Evolutionary conservation across 139 green algal genomes (phyloP).

Genomic region (Volvox africanus): DNA sequence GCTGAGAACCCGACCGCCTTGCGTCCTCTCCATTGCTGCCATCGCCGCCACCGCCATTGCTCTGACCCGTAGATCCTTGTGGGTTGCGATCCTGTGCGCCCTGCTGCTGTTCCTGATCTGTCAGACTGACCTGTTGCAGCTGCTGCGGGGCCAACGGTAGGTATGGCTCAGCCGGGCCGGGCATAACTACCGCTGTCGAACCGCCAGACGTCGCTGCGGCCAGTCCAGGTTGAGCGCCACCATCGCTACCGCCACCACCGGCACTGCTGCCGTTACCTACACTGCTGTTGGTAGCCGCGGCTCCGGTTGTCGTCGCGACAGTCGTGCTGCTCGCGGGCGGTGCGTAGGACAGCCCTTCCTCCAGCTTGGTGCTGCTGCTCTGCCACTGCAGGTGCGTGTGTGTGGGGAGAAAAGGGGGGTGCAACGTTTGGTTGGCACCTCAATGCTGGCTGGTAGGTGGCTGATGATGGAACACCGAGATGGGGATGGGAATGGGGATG

Average conservation of each 20-base stretch:
- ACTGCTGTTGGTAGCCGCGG: not conserved
- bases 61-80: not conserved
- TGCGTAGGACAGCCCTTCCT: not conserved
- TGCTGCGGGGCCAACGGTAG: not conserved
- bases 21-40: not conserved
- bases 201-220: not conserved
- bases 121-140: not conserved
- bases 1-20: not conserved
- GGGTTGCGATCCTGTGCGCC: not conserved
- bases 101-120: not conserved
- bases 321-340: too few relatives aligned
- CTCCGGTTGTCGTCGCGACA: not conserved
- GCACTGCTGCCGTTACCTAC: not conserved
- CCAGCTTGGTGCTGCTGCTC: constrained; percentile 34
- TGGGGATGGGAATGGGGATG: too few relatives aligned
- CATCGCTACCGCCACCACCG: not conserved
- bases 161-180: not conserved
- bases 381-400: constrained; percentile 26
- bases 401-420: not conserved
- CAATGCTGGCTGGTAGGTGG: too few relatives aligned
- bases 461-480: too few relatives aligned
- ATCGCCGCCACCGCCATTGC: not conserved
- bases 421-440: too few relatives aligned
- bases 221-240: too few relatives aligned
- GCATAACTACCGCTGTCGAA: not conserved